Conservation (phyloP, 257 asterid genomes). For the Jacaranda mimosifolia region DNA sequence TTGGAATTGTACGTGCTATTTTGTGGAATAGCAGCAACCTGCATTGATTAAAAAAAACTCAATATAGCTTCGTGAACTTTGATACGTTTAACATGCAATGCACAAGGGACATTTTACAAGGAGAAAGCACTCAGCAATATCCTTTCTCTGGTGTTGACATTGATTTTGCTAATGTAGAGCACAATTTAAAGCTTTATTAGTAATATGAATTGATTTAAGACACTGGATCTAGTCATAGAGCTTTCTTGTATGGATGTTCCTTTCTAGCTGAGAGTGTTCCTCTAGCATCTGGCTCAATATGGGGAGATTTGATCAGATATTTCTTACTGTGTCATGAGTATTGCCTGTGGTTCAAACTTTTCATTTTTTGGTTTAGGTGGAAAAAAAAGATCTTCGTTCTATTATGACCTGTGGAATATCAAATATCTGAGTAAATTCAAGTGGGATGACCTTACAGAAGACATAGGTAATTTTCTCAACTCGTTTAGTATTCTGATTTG, state of each 20-base stretch:
- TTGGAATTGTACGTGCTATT: not conserved
- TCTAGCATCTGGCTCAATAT: conserved; percentile 9
- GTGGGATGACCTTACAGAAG: conserved; percentile 97
- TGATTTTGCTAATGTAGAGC: conserved; percentile 7
- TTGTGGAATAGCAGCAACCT: not conserved
- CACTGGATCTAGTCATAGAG: conserved; percentile 10
- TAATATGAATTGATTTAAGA: conserved; percentile 6
- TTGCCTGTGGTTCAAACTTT: conserved; percentile 15
- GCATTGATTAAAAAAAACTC: not conserved
- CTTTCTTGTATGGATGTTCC: not conserved
- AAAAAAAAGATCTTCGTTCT: conserved; percentile 81
- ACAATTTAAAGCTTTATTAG: conserved; percentile 2
- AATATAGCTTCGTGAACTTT: not conserved
- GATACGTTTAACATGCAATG: conserved; percentile 1
- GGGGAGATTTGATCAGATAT: conserved; percentile 7
- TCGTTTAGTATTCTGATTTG: conserved; percentile 14
- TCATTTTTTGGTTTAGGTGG: conserved; percentile 68
- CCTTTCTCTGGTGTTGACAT: not conserved
- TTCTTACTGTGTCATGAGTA: not conserved
- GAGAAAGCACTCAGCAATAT: not conserved
- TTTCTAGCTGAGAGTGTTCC: not conserved
- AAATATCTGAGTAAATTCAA: conserved; percentile 95
- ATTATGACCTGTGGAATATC: conserved; percentile 94
- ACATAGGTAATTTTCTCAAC: conserved; percentile 57
- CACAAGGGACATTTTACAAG: not conserved